Evolutionary conservation across 345 rosid species (phyloP), one percentile per base, ranked within the genome.

Genomic region (Limnanthes douglasii): DNA sequence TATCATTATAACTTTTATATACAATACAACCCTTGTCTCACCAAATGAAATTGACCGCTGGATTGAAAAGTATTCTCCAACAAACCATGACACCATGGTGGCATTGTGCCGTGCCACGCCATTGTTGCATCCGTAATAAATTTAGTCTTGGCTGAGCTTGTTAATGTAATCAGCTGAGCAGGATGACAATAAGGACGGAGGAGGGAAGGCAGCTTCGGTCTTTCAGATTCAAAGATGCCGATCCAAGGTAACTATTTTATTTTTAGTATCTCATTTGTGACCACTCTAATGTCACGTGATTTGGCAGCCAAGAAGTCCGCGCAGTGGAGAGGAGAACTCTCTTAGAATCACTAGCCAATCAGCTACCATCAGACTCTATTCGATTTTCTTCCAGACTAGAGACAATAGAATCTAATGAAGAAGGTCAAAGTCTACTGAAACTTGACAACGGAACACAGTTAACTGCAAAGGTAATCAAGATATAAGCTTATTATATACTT

Each of bases 121-220:
- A n/a, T n/a, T n/a, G n/a, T n/a, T n/a, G n/a, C n/a, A n/a, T n/a
- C n/a, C n/a, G n/a, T n/a, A 9, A 13, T 31, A 27, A 39, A 11
- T 4, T 29, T 30, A 46, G 31, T 37, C 31, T 15, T 50, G 21
- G 4, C 65, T 68, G 60, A 80, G 59, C 52, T 52, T 64, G 58
- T 62, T 53, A 66, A 43, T 58, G 57, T 43, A 40, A 66, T 70
- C 95, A 73, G 75, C 86, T 47, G 68, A 67, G 83, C 95, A 83
- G 97, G 90, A 83, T 88, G 76, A 72, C 56, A 34, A 56, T 83
- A 44, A 79, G 72, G 66, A 57, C 90, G 6, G 86, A 57, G 37
- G 83, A 79, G 65, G 97, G 97, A 53, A 72, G 57, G 41, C 73
- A 79, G 65, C 84, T 78, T 25, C 93, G 84, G 15, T 71, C 95